Conservation (phyloP, 192 early-diverging fungal genomes). For the Ambispora gerdemannii region DNA sequence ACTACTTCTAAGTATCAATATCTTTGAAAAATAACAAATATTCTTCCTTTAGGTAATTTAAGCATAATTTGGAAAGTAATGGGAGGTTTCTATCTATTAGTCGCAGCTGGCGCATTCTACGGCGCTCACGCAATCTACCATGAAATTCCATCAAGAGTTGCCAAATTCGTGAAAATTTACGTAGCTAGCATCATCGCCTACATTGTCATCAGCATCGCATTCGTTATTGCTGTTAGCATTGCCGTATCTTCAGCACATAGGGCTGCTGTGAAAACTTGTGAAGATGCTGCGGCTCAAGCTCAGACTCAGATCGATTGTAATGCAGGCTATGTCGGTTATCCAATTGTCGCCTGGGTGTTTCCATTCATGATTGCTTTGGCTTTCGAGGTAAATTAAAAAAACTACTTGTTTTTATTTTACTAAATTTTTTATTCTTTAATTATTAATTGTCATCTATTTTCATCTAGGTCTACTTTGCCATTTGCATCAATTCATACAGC, state of each 20-base stretch:
- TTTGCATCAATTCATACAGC: neutral
- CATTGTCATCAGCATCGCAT: neutral
- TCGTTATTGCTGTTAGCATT: neutral
- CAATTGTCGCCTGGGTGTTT: neutral
- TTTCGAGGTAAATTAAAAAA: neutral
- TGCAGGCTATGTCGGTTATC: neutral
- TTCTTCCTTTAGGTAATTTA: neutral
- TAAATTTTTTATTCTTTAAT: neutral
- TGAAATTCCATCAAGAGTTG: constrained; percentile 3
- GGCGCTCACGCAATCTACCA: constrained; percentile 18
- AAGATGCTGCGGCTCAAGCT: neutral
- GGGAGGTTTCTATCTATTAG: neutral
- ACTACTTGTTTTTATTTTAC: neutral
- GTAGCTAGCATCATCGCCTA: neutral
- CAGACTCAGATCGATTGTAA: neutral
- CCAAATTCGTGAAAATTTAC: neutral
- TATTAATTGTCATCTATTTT: neutral
- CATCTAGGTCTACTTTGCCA: neutral
- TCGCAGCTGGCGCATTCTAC: constrained; percentile 2
- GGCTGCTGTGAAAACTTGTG: neutral
- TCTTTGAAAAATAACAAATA: too few species aligned
- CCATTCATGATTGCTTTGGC: neutral
- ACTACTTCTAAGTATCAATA: neutral
- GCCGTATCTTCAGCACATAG: neutral
- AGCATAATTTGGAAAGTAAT: neutral